phyloP scores from a whole-genome alignment of 1,284 basidiomycete species.

The Leccinum variabile region DNA sequence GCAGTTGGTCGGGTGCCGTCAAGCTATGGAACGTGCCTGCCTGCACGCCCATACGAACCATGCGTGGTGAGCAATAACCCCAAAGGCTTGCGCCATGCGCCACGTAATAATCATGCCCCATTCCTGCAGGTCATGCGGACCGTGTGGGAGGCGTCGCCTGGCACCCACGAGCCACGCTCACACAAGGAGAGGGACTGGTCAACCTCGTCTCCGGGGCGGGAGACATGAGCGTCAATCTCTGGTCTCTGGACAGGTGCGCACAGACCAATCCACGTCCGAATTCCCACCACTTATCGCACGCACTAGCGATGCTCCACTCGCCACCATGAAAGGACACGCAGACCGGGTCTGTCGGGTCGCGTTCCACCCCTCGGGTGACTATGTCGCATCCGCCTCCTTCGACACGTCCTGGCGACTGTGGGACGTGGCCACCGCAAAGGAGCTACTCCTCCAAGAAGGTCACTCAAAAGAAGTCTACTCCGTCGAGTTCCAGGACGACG shows the following conservation, averaged over 20 bases:
- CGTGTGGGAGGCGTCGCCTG: conserved; percentile 95
- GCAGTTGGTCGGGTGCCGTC: conserved; percentile 93
- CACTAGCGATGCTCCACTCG: conserved; percentile 54
- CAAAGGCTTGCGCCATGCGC: not conserved
- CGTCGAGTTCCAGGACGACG: conserved; percentile 94
- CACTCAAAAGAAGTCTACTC: conserved; percentile 97
- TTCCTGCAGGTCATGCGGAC: conserved; percentile 76
- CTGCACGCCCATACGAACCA: conserved; percentile 72
- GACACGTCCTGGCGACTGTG: conserved; percentile 99
- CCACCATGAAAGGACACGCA: conserved; percentile 85
- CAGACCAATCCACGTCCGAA: conserved; percentile 3
- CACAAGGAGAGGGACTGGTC: conserved; percentile 64
- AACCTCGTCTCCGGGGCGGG: conserved; percentile 93
- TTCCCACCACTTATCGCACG: conserved; percentile 52
- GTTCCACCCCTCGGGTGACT: conserved; percentile 94
- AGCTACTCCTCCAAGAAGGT: conserved; percentile 91
- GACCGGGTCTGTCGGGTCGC: conserved; percentile 91
- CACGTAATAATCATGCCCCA: conserved; percentile 12
- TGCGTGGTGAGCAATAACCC: conserved; percentile 56
- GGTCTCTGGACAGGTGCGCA: conserved; percentile 81
- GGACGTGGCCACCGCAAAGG: conserved; percentile 83
- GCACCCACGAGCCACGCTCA: conserved; percentile 93
- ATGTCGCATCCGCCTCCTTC: conserved; percentile 93
- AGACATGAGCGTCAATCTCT: conserved; percentile 84
- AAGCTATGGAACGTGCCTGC: conserved; percentile 95